Conservation (phyloP, 345 rosid species). For the Sonneratia alba region DNA sequence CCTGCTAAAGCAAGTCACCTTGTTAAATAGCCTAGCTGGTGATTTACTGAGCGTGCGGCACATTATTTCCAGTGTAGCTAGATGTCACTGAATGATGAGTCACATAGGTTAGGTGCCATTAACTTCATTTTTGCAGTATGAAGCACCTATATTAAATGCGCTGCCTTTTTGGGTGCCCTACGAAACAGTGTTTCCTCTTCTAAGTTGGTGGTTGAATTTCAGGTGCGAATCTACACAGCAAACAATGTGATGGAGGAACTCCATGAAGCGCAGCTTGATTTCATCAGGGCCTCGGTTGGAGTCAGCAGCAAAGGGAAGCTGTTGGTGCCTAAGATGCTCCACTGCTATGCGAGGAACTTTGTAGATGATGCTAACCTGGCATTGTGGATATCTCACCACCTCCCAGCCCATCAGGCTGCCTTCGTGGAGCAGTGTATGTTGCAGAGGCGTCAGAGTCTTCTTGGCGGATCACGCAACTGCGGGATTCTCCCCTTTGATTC, state of each 20-base stretch:
- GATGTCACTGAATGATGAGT: not conserved
- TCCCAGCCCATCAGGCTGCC: constrained; percentile 60
- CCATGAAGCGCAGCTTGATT: constrained; percentile 71
- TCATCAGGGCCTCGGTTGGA: constrained; percentile 69
- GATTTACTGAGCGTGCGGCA: no score
- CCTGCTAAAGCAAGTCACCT: no score
- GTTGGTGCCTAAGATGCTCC: constrained; percentile 74
- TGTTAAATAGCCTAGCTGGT: no score
- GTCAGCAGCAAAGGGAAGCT: constrained; percentile 79
- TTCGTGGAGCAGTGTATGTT: constrained; percentile 79
- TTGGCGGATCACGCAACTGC: constrained; percentile 41
- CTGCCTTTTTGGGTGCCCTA: not conserved
- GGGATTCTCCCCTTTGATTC: constrained; percentile 64
- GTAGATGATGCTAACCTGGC: constrained; percentile 67
- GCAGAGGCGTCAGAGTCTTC: constrained; percentile 55
- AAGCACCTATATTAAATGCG: no score
- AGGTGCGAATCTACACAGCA: constrained; percentile 73
- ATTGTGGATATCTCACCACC: constrained; percentile 76
- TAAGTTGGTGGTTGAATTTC: constrained; percentile 2
- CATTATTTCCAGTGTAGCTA: not conserved
- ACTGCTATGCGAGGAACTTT: constrained; percentile 56
- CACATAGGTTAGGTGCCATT: no score
- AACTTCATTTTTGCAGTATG: no score
- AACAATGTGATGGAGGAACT: constrained; percentile 63
- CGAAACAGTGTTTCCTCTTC: not conserved